phyloP scores from a whole-genome alignment of 208 protist species.

The Trichomonas vaginalis region DNA sequence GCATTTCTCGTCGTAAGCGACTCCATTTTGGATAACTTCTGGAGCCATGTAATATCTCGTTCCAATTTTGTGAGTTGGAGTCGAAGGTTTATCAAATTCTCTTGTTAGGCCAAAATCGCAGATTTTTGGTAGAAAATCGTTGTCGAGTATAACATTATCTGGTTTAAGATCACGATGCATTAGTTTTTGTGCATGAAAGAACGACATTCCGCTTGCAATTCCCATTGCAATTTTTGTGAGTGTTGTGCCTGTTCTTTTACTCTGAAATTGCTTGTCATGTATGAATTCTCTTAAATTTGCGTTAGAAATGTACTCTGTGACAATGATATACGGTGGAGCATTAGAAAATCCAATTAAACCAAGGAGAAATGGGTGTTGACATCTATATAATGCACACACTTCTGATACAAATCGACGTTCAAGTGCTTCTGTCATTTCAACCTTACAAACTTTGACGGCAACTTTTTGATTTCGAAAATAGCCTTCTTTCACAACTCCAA shows the following conservation, averaged over 20 bases:
- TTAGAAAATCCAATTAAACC: not conserved
- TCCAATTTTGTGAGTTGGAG: not conserved
- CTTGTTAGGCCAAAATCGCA: not conserved
- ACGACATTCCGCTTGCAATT: not conserved
- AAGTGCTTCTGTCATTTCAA: not conserved
- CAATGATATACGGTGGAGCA: not conserved
- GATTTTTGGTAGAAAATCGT: not conserved
- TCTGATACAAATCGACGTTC: not conserved
- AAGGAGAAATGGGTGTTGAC: not conserved
- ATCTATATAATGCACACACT: not conserved
- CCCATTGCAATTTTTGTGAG: not conserved
- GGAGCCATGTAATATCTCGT: not conserved
- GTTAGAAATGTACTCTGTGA: not conserved
- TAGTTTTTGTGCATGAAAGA: not conserved
- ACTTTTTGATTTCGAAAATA: not conserved
- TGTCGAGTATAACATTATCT: not conserved
- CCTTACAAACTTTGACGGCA: not conserved
- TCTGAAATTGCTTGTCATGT: not conserved
- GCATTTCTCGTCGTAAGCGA: not conserved
- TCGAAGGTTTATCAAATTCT: not conserved
- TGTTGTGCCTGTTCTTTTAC: not conserved
- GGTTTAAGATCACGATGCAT: conserved; percentile 13
- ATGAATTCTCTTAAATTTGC: not conserved
- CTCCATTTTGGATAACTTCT: not conserved
- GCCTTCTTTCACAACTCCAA: not conserved